These are phyloP conservation scores for Fusarium sp. DNA, from an alignment of 2,329 filamentous ascomycete genomes.

Conservation along the genomic window DNA sequence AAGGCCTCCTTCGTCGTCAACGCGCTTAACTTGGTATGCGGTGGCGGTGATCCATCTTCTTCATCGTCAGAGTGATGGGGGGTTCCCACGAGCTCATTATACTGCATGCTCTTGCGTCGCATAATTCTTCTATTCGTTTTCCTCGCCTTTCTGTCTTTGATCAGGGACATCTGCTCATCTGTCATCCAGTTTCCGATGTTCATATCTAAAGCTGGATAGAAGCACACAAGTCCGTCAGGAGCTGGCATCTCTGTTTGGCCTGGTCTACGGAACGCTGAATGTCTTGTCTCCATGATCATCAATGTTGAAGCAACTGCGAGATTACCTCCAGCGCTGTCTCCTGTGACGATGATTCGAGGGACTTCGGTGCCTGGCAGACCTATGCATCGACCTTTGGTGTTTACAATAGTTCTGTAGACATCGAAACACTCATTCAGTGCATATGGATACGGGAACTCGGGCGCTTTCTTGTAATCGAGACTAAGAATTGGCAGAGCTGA, in stretches of 20 bases:
- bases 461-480: slow-evolving; percentile 77
- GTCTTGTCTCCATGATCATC: slow-evolving; percentile 85
- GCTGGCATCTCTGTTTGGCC: slow-evolving; percentile 67
- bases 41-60: slow-evolving; percentile 52
- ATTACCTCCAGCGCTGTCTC: slow-evolving; percentile 61
- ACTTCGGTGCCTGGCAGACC: slow-evolving; percentile 52
- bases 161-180: slow-evolving; percentile 95
- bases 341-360: slow-evolving; percentile 56
- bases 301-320: slow-evolving; percentile 75
- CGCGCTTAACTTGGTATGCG: slow-evolving; percentile 4
- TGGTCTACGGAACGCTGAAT: slow-evolving; percentile 49
- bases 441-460: slow-evolving; percentile 60
- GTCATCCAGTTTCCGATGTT: slow-evolving; percentile 99
- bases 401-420: slow-evolving; percentile 52
- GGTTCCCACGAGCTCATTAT: slow-evolving; percentile 83
- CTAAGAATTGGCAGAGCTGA: slow-evolving; percentile 90
- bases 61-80: slow-evolving; percentile 84
- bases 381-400: slow-evolving; percentile 54
- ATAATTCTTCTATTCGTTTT: slow-evolving; percentile 83
- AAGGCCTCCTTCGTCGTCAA: slow-evolving; percentile 14
- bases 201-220: slow-evolving; percentile 94
- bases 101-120: slow-evolving; percentile 87
- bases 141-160: slow-evolving; percentile 81
- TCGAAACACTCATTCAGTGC: slow-evolving; percentile 62
- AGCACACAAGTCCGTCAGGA: slow-evolving; percentile 83